Evolutionary conservation across 1,284 basidiomycete species (phyloP).

Genomic region (Gastroboletus turbinatus): DNA sequence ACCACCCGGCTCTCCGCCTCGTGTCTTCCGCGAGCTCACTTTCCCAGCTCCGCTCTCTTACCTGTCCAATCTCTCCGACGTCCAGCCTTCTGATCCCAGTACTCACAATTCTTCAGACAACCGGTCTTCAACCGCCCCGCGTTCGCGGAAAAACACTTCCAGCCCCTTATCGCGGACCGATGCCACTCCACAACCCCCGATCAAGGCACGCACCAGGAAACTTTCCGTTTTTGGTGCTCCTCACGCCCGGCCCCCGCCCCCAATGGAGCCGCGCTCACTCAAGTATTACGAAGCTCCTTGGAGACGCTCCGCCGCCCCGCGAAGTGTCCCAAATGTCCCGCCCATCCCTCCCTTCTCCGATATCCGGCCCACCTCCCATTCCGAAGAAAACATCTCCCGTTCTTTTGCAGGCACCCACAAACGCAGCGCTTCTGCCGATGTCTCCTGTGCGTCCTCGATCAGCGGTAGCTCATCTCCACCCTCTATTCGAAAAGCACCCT

Average conservation of each 20-base stretch:
- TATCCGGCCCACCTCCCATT: constrained; percentile 19
- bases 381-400: constrained; percentile 44
- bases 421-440: constrained; percentile 41
- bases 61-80: constrained; percentile 19
- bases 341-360: constrained; percentile 18
- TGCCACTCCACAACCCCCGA: constrained; percentile 7
- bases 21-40: constrained; percentile 54
- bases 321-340: background rate
- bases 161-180: constrained; percentile 26
- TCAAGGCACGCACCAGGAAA: constrained; percentile 17
- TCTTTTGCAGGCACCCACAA: constrained; percentile 33
- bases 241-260: constrained; percentile 41
- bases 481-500: constrained; percentile 15
- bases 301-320: constrained; percentile 38
- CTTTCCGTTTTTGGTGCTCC: constrained; percentile 26
- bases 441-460: constrained; percentile 47
- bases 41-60: constrained; percentile 54
- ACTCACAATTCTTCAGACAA: constrained; percentile 1
- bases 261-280: constrained; percentile 51
- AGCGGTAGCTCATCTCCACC: constrained; percentile 36
- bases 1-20: constrained; percentile 23
- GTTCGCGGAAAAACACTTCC: constrained; percentile 39
- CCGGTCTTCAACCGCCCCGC: constrained; percentile 30
- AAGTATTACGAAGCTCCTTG: constrained; percentile 53
- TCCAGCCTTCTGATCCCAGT: constrained; percentile 6